Evolutionary conservation across 2,329 filamentous ascomycete genomes (phyloP).

Genomic region (Zymoseptoria brevis): DNA sequence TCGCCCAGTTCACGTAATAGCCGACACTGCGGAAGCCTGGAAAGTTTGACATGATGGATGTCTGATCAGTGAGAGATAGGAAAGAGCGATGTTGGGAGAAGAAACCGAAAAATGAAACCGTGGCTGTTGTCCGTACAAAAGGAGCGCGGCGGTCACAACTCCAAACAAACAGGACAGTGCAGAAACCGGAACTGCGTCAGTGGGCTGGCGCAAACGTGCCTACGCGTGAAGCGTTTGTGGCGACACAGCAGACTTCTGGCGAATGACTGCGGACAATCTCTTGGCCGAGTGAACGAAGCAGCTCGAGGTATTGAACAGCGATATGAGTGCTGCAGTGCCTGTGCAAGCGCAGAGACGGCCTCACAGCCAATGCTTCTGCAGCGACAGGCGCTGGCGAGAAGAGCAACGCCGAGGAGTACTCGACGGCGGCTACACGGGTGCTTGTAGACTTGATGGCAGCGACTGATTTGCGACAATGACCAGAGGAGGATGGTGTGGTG

Average conservation of each 20-base stretch:
- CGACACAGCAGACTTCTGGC: background rate
- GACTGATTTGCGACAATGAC: background rate
- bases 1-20: constrained; percentile 31
- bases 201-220: background rate
- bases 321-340: background rate
- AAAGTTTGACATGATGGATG: constrained; percentile 13
- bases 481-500: background rate
- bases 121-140: background rate
- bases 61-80: background rate
- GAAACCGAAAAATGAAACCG: constrained; percentile 1
- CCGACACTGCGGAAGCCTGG: constrained; percentile 26
- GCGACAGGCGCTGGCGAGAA: background rate
- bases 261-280: background rate
- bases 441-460: background rate
- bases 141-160: background rate
- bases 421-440: background rate
- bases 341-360: background rate
- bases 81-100: constrained; percentile 1
- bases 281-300: background rate
- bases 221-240: constrained; percentile 6
- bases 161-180: constrained; percentile 16
- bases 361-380: background rate
- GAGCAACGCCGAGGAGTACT: background rate
- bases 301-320: background rate
- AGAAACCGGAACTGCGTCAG: constrained; percentile 4